A percentile compares a stretch with the other conserved stretches of the same genome.
These are phyloP conservation scores for Hymenoscyphus scutula DNA, from an alignment of 2,329 filamentous ascomycete genomes.

Conservation along the genomic window DNA sequence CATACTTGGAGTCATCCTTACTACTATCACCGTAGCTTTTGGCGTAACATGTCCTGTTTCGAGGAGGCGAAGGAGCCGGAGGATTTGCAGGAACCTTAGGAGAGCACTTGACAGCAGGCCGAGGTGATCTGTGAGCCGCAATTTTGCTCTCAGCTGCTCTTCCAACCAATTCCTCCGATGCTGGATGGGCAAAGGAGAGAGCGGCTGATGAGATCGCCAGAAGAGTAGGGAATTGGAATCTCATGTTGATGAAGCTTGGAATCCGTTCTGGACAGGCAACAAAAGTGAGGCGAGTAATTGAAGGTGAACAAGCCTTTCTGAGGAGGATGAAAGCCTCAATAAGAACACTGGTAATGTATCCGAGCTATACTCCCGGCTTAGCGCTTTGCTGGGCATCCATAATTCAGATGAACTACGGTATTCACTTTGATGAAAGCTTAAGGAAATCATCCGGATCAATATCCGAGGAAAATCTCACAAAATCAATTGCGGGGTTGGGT, in stretches of 20 bases:
- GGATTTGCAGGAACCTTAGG: constrained; percentile 27
- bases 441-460: background rate
- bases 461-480: background rate
- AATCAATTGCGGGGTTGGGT: background rate
- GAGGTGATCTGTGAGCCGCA: constrained; percentile 26
- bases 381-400: background rate
- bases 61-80: constrained; percentile 19
- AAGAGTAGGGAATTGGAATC: constrained; percentile 25
- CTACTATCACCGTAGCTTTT: constrained; percentile 29
- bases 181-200: constrained; percentile 26
- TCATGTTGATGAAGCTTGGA: constrained; percentile 25
- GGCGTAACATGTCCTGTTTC: constrained; percentile 31
- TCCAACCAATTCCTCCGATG: constrained; percentile 23
- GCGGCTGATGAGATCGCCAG: constrained; percentile 27
- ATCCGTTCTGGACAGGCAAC: background rate
- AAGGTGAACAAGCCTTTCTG: background rate
- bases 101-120: constrained; percentile 25
- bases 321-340: background rate
- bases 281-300: background rate
- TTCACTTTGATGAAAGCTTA: background rate
- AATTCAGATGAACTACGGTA: background rate
- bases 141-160: constrained; percentile 12
- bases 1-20: constrained; percentile 41
- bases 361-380: background rate
- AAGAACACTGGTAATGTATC: background rate